Percentiles rank a stretch among this genome's conserved stretches.
Evolutionary conservation across 148 eudicot species (phyloP).

Genomic region (Persicaria tinctoria): DNA sequence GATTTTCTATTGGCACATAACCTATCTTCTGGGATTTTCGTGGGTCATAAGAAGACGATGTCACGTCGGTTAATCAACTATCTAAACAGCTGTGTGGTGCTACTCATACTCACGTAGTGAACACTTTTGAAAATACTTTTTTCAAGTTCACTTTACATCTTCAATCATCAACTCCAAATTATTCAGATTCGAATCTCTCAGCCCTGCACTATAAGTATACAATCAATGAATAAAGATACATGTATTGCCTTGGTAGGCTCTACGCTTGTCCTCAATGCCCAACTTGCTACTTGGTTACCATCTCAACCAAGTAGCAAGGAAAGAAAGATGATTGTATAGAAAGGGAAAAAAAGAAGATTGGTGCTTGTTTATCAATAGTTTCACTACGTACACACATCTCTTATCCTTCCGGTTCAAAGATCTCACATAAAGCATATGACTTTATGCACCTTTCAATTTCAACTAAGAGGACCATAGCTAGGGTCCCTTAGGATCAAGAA

Average conservation of each 20-base stretch:
- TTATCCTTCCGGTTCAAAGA: not conserved
- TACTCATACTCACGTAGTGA: not conserved
- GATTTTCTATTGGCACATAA: not conserved
- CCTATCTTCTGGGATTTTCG: not conserved
- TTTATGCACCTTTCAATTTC: not conserved
- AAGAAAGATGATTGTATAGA: no score
- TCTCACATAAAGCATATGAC: not conserved
- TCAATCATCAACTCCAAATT: not conserved
- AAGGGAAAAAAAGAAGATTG: no score
- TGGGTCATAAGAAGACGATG: not conserved
- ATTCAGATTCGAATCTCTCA: not conserved
- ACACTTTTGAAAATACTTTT: not conserved
- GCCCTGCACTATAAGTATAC: no score
- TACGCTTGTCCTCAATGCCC: no score
- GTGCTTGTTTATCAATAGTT: no score
- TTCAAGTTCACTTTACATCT: not conserved
- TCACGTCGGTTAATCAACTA: not conserved
- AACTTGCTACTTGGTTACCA: no score
- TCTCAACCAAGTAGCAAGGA: no score
- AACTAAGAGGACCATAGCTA: not conserved
- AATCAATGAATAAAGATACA: no score
- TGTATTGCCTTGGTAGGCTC: no score
- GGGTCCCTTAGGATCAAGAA: not conserved
- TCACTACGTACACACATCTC: not conserved
- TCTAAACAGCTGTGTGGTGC: not conserved